phyloP scores from a whole-genome alignment of 371 early-diverging fungal species.

The Zancudomyces culisetae region DNA sequence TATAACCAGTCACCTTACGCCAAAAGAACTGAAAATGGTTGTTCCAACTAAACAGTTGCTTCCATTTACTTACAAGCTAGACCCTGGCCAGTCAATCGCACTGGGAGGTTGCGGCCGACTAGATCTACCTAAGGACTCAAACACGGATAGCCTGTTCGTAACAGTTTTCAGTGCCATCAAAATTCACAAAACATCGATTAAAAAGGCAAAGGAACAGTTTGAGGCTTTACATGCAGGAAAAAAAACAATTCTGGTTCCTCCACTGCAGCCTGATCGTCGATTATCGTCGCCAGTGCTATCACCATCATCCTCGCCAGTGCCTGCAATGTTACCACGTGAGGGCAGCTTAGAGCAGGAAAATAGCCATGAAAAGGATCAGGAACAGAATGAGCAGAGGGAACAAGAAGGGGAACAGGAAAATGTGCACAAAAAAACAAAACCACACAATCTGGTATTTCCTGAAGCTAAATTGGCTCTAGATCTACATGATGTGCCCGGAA shows the following conservation, averaged over 20 bases:
- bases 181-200: constrained; percentile 35
- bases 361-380: too few species aligned
- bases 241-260: constrained; percentile 17
- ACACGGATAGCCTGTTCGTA: constrained; percentile 16
- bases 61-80: constrained; percentile 33
- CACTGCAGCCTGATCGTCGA: background rate
- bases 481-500: constrained; percentile 25
- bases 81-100: constrained; percentile 31
- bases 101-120: constrained; percentile 41
- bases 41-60: constrained; percentile 24
- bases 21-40: constrained; percentile 29
- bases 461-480: constrained; percentile 13
- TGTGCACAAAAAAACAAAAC: constrained; percentile 7
- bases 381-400: too few species aligned
- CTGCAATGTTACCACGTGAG: too few species aligned
- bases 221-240: constrained; percentile 10
- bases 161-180: constrained; percentile 35
- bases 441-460: constrained; percentile 24
- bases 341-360: too few species aligned
- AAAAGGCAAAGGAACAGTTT: constrained; percentile 23
- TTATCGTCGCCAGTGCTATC: background rate
- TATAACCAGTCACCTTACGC: constrained; percentile 25
- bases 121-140: constrained; percentile 28
- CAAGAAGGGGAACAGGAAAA: too few species aligned
- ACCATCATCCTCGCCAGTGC: background rate